Percentiles rank a stretch among this genome's conserved stretches.
Evolutionary conservation across 768 basidiomycete species (phyloP).

Genomic region (Lentinula sp.): DNA sequence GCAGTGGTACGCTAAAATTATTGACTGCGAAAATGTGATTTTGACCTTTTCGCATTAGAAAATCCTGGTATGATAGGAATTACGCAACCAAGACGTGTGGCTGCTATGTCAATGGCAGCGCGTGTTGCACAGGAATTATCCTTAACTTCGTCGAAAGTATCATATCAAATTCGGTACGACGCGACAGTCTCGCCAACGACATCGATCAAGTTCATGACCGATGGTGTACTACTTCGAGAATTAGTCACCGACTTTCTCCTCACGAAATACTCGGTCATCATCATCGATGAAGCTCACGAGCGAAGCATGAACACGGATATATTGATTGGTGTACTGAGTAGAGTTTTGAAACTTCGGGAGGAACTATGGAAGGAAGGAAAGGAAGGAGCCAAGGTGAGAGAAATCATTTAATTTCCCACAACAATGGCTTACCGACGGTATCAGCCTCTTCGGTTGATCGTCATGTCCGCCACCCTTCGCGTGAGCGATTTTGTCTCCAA

Average conservation of each 20-base stretch:
- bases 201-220: slow-evolving; percentile 99
- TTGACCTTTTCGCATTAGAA: slow-evolving; percentile 37
- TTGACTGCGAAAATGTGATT: too few species aligned
- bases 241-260: slow-evolving; percentile 90
- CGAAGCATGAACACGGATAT: slow-evolving; percentile 98
- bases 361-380: slow-evolving; percentile 81
- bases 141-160: slow-evolving; percentile 72
- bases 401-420: background rate
- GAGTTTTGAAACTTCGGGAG: slow-evolving; percentile 86
- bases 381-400: slow-evolving; percentile 59
- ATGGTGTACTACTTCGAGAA: slow-evolving; percentile 93
- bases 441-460: slow-evolving; percentile 85
- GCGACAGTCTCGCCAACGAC: slow-evolving; percentile 87
- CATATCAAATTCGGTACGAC: slow-evolving; percentile 97
- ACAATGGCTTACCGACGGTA: background rate
- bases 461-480: slow-evolving; percentile 98
- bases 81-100: slow-evolving; percentile 95
- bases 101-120: slow-evolving; percentile 92
- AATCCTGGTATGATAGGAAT: slow-evolving; percentile 98
- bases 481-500: slow-evolving; percentile 92
- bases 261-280: slow-evolving; percentile 88
- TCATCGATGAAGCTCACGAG: slow-evolving; percentile 98
- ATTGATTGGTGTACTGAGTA: slow-evolving; percentile 91
- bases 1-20: slow-evolving; percentile 53
- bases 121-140: slow-evolving; percentile 94